These are phyloP conservation scores for Dryas alaskensis DNA, from an alignment of 306 rosid species.

Conservation along the genomic window DNA sequence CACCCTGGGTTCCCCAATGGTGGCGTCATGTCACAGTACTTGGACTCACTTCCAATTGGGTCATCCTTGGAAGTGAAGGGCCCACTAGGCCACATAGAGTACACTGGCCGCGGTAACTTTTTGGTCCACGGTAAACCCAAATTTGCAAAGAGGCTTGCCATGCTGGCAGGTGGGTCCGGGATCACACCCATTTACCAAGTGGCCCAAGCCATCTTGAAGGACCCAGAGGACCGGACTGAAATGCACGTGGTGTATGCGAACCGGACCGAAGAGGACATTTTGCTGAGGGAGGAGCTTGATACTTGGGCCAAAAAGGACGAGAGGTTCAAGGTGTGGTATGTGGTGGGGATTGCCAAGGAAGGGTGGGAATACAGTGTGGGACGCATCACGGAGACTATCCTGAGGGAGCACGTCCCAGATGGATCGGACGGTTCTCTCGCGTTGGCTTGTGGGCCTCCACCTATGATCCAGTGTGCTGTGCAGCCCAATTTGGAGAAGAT, in stretches of 20 bases:
- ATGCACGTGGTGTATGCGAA: slow-evolving; percentile 79
- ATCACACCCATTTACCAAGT: slow-evolving; percentile 85
- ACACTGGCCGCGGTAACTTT: slow-evolving; percentile 58
- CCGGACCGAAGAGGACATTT: slow-evolving; percentile 68
- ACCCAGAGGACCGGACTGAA: slow-evolving; percentile 66
- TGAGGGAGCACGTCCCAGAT: slow-evolving; percentile 58
- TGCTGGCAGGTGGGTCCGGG: slow-evolving; percentile 90
- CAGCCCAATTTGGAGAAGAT: slow-evolving; percentile 69
- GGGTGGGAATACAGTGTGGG: slow-evolving; percentile 79
- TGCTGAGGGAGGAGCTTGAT: slow-evolving; percentile 68
- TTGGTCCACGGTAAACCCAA: slow-evolving; percentile 46
- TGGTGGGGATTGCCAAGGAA: slow-evolving; percentile 47
- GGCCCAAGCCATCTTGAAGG: slow-evolving; percentile 66
- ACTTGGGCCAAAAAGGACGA: slow-evolving; percentile 55
- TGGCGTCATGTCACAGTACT: slow-evolving; percentile 65
- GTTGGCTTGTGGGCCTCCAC: slow-evolving; percentile 78
- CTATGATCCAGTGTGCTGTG: slow-evolving; percentile 75
- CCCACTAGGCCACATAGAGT: slow-evolving; percentile 83
- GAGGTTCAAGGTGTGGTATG: slow-evolving; percentile 73
- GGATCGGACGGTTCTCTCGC: slow-evolving; percentile 60
- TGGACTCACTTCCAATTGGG: slow-evolving; percentile 54
- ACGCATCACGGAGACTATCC: slow-evolving; percentile 49
- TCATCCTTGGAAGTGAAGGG: slow-evolving; percentile 63
- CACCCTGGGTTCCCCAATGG: slow-evolving; percentile 77
- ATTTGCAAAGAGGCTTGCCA: slow-evolving; percentile 57